Base-by-base conservation (phyloP, 2,329 filamentous ascomycete genomes). In the Colletotrichum simmondsii region DNA sequence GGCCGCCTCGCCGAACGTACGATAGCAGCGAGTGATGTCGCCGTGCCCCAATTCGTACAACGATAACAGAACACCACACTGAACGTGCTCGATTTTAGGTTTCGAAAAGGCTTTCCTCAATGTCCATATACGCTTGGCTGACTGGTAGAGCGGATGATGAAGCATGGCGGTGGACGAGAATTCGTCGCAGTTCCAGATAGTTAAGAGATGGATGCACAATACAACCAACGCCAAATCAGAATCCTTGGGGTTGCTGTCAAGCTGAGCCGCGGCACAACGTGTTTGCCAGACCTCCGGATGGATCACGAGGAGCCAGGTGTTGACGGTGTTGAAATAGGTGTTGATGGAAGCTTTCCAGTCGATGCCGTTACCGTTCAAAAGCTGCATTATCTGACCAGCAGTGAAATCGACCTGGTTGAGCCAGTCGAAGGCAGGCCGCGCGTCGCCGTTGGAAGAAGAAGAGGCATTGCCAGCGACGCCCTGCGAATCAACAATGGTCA, bases 21-120 rank as follows among this genome's bases (percentile, higher is more conserved):
- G 77, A 73, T 86, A 86, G 28, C 84, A 83, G n/a, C 82, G 78
- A 63, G 78, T 76, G 37, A 82, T 79, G 42, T 84, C 81, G 37
- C 84, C 84, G 71, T 86, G 84, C 2, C 84, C 84, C 72, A 85
- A 85, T 73, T 86, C 84, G 75, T 84, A 86, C 54, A 86, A 77
- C 5, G 83, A 82, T 54, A 86, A 75, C 68, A 86, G 75, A 24
- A 84, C 79, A 32, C 81, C 82, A 70, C 82, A 84, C 75, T 86
- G 84, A 14, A 85, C 77, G 30, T 85, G 76, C 77, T 83, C 83
- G 30, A 85, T 78, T 35, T 76, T 81, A 10, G 83, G 82, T 26
- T 79, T 77, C 14, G 78, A 77, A 63, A 82, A 80, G 22, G 79
- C 79, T 62, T 83, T 79, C 22, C 84, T 74, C 58, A 85, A 72